Evolutionary conservation across 179 eudicot species (phyloP).

Genomic region (Heliamphora ciliata): DNA sequence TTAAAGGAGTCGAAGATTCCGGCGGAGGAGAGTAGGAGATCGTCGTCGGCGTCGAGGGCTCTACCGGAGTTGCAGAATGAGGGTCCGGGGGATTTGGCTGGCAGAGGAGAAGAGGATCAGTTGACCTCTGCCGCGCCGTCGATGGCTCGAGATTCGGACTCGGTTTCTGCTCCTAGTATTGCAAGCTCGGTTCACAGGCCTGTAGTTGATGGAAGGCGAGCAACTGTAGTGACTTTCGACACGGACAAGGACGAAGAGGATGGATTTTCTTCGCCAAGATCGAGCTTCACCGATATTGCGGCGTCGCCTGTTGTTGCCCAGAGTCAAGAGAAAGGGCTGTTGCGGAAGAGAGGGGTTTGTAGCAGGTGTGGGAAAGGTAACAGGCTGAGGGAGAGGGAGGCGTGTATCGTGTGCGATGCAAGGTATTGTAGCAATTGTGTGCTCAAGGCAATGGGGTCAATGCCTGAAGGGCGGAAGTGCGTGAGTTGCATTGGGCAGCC

Average conservation of each 20-base stretch:
- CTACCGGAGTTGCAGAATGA: too few species aligned
- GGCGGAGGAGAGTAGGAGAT: too few species aligned
- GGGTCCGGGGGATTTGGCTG: too few species aligned
- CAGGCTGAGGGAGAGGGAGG: slow-evolving; percentile 58
- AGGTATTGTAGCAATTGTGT: slow-evolving; percentile 67
- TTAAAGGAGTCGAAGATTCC: too few species aligned
- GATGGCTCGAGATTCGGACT: slow-evolving; percentile 64
- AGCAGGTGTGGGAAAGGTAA: slow-evolving; percentile 66
- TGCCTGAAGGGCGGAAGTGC: slow-evolving; percentile 88
- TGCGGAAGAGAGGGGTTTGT: slow-evolving; percentile 51
- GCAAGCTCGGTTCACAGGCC: slow-evolving; percentile 48
- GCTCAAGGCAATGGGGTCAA: slow-evolving; percentile 84
- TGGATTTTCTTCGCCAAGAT: slow-evolving; percentile 52
- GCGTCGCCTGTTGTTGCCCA: too few species aligned
- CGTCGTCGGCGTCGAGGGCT: too few species aligned
- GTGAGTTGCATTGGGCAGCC: slow-evolving; percentile 74
- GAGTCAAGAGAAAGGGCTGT: slow-evolving; percentile 35
- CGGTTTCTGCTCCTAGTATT: slow-evolving; percentile 64
- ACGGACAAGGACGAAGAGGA: slow-evolving; percentile 46
- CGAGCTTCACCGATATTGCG: slow-evolving; percentile 26
- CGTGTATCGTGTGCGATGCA: slow-evolving; percentile 61
- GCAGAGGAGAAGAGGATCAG: too few species aligned
- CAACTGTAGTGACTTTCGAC: slow-evolving; percentile 69
- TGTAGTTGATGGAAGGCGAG: slow-evolving; percentile 50
- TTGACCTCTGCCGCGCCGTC: too few species aligned